Evolutionary conservation across 2,329 filamentous ascomycete genomes (phyloP), one percentile per base, ranked within the genome.

Genomic region (Fusarium buharicum): DNA sequence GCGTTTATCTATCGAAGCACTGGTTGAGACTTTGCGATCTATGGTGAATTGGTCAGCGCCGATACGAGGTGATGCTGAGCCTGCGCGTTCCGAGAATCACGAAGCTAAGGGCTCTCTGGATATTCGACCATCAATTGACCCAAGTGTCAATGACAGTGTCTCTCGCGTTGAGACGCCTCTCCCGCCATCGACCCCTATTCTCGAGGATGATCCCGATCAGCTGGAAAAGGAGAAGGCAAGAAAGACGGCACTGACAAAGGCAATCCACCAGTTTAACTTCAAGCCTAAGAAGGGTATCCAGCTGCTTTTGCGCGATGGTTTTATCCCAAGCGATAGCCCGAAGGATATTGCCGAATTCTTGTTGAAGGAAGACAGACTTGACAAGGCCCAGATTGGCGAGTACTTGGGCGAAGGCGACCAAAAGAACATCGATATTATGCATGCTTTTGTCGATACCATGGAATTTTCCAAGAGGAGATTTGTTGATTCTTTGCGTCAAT

Each of bases 251-350:
- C 79, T 98, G 59, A 91, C 89, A 48, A 95, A 96, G 69, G 94
- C 91, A 2, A 90, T 97, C 50, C 87, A 89, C 45, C 90, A 92
- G 61, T 99, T 99, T 83, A 99, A 99, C 75, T 97, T 94, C 81
- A 99, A 99, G 75, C 93, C 96, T 0, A 99, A 99, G 76, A 87
- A 90, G 56, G 96, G 95, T 6, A 86, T 99, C 72, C 97, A 97
- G 73, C 78, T 90, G 14, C 78, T 99, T 16, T 73, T 98, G 12
- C 84, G 90, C 22, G 91, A 96, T 62, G 92, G 92, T 0, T 97
- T 99, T 74, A 97, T 99, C 56, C 78, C 85, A 1, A 94, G 90
- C 51, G 86, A 93, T 49, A 85, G 82, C 7, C 90, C 95, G 0
- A 82, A 89, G 55, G 92, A 97, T 64, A 92, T 99, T 70, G 95